A percentile compares a stretch with the other conserved stretches of the same genome.
Evolutionary conservation across 2,329 filamentous ascomycete genomes (phyloP).

Genomic region (Colletotrichum siamense): DNA sequence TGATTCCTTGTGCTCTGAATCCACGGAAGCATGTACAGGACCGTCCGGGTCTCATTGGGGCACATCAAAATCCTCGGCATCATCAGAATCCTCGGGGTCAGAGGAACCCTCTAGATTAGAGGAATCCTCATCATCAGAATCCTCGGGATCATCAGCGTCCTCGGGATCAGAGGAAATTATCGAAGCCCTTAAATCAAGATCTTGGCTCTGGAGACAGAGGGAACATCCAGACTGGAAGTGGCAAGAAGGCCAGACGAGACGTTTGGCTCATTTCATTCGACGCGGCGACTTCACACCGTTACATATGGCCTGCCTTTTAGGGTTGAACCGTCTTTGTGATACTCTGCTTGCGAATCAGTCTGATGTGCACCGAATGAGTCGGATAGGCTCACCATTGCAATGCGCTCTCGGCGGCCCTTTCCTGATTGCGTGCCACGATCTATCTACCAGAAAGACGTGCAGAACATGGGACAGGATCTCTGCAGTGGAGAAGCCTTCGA

Average conservation of each 20-base stretch:
- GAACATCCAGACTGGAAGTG: neutral
- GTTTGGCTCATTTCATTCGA: conserved; percentile 33
- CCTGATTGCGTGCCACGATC: neutral
- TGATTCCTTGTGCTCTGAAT: neutral
- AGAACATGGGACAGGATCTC: neutral
- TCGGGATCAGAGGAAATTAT: no score
- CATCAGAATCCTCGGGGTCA: no score
- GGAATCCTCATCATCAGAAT: no score
- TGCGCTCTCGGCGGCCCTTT: neutral
- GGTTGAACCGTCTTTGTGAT: neutral
- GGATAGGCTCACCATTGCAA: neutral
- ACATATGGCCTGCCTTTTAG: neutral
- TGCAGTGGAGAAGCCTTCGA: neutral
- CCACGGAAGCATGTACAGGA: neutral
- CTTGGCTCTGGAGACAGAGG: neutral
- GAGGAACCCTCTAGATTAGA: no score
- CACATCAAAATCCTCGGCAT: neutral
- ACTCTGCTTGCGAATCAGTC: neutral
- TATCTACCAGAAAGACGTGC: neutral
- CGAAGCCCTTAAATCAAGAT: neutral
- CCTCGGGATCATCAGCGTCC: no score
- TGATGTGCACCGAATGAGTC: neutral
- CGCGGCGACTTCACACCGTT: neutral
- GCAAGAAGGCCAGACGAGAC: neutral
- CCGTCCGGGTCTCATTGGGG: neutral